Base-by-base conservation (phyloP, 805 yeast genomes). In the Teunomyces kruisii region DNA sequence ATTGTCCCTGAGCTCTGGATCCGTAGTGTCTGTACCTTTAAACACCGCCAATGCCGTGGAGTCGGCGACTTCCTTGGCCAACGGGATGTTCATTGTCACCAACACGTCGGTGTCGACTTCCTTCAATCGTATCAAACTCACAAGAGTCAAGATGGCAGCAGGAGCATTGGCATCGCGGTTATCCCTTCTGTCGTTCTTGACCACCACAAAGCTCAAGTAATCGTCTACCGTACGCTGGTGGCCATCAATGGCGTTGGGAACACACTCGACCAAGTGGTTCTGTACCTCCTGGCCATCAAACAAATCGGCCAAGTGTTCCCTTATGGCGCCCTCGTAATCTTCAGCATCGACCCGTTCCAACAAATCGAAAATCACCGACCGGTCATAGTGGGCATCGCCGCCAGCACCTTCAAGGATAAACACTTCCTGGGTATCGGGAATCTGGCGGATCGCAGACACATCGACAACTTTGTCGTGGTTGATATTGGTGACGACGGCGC, bases 391-490 rank as follows among this genome's bases (percentile, higher is more conserved):
- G 39, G 56, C 46, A 19, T 49, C 39, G 16, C 53, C 50, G 12
- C 52, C 42, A 9, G 59, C 43, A 42, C 52, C 53, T 38, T 69
- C 70, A n/a, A 68, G 38, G 13, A 91, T 80, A 62, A 78, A 94
- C 19, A 92, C 97, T 62, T 92, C 99, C 61, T 94, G 98, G 1
- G 90, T 83, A 57, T 94, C 97, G 0, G 99, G 98, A 3, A 94
- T 80, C 48, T 88, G 88, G 45, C 99, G 71, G 40, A 91, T 60
- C 30, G 71, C 62, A 1, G 96, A 85, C 0, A 90, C 97, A 62
- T 94, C 97, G 1, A 84, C 58, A 78, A 1, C 53, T 46, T 0
- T 96, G 96, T 4, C 90, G 47, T 3, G 26, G 31, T 44, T 37
- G 16, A 51, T 37, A 10, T 62, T 64, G 0, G 81, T 74, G 2